These are phyloP conservation scores for Fusarium equiseti DNA, from an alignment of 2,329 filamentous ascomycete species.

Conservation along the genomic window DNA sequence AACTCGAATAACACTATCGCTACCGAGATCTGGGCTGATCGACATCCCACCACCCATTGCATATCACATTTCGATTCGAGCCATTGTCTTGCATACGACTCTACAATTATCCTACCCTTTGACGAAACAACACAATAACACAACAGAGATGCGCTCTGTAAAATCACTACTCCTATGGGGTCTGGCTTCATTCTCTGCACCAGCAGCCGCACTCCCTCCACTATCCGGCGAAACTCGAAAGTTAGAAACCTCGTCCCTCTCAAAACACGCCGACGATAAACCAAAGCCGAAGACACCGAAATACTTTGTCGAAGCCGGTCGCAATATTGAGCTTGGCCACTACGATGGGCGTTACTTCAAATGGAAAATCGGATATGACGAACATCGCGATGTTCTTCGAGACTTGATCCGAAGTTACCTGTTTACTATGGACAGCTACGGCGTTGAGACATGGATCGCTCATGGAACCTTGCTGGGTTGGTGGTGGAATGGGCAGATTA, in stretches of 20 bases:
- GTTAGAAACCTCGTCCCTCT: neutral
- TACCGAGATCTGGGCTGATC: constrained; percentile 10
- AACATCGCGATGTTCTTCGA: constrained; percentile 73
- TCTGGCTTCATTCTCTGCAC: constrained; percentile 38
- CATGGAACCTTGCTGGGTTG: constrained; percentile 87
- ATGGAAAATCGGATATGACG: constrained; percentile 71
- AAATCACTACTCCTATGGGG: constrained; percentile 46
- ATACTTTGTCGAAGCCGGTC: constrained; percentile 76
- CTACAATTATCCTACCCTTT: neutral
- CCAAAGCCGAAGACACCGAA: constrained; percentile 55
- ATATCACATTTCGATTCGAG: constrained; percentile 2
- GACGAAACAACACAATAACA: neutral
- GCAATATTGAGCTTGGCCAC: constrained; percentile 71
- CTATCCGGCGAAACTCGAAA: constrained; percentile 17
- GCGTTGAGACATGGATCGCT: constrained; percentile 86
- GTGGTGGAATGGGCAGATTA: constrained; percentile 86
- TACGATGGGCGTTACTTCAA: constrained; percentile 81
- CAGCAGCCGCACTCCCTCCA: constrained; percentile 31
- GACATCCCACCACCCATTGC: constrained; percentile 5
- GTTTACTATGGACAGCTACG: constrained; percentile 70
- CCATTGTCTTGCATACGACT: neutral
- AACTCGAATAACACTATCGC: neutral
- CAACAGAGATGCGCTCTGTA: constrained; percentile 38
- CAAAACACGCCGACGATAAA: constrained; percentile 16
- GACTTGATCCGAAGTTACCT: constrained; percentile 82